Conservation (phyloP, 805 yeast species). For the Saccharomycopsis schoenii region DNA sequence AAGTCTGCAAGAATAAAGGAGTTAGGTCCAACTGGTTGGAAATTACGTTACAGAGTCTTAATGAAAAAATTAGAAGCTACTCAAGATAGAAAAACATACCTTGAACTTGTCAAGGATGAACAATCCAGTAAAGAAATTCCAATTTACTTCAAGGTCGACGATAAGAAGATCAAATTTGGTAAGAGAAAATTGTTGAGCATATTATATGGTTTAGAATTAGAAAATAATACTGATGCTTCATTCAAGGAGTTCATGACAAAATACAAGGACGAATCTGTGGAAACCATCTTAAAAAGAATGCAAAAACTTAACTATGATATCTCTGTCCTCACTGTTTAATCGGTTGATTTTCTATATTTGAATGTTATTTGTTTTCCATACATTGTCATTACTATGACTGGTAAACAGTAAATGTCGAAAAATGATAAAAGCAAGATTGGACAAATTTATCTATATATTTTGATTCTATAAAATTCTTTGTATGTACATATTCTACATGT, state of each 20-base stretch:
- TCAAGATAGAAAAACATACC: slow-evolving; percentile 31
- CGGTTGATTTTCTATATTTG: not conserved
- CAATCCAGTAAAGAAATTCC: slow-evolving; percentile 26
- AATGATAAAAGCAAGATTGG: not conserved
- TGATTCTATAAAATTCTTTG: not conserved
- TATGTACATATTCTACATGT: not conserved
- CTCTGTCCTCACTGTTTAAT: slow-evolving; percentile 10
- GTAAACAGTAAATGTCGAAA: too few species aligned
- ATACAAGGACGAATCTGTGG: slow-evolving; percentile 36
- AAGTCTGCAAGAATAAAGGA: slow-evolving; percentile 86
- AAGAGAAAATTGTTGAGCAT: slow-evolving; percentile 49
- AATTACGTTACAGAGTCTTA: slow-evolving; percentile 66
- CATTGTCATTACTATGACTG: too few species aligned
- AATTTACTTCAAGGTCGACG: slow-evolving; percentile 42
- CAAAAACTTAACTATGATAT: slow-evolving; percentile 29
- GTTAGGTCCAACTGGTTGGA: slow-evolving; percentile 90
- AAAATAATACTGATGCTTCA: slow-evolving; percentile 31
- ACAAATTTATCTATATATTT: not conserved
- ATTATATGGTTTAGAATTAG: slow-evolving; percentile 42
- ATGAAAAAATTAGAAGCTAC: slow-evolving; percentile 31
- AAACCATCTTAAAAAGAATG: slow-evolving; percentile 41
- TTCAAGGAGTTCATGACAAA: slow-evolving; percentile 38
- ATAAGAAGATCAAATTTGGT: slow-evolving; percentile 46
- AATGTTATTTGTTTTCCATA: too few species aligned
- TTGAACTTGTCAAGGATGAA: slow-evolving; percentile 26